phyloP scores from a whole-genome alignment of 768 basidiomycete genomes.

The Rhodosporidiobolus sp. region DNA sequence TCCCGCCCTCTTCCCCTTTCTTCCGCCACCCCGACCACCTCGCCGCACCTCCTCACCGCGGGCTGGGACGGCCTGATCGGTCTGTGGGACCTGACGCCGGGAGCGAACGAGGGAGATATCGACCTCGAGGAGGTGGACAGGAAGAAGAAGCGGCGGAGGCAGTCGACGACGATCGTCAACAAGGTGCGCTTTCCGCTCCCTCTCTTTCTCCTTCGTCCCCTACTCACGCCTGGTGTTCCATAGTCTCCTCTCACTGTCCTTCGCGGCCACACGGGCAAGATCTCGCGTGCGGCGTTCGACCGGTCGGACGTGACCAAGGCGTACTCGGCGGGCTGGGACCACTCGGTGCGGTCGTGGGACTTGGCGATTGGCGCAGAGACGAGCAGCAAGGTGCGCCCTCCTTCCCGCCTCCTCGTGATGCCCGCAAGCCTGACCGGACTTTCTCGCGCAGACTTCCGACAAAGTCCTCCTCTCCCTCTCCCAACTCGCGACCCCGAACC shows the following conservation, averaged over 20 bases:
- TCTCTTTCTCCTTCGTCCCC: background rate
- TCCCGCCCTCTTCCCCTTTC: constrained; percentile 44
- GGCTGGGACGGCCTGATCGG: constrained; percentile 87
- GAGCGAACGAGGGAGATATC: constrained; percentile 56
- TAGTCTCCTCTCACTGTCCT: constrained; percentile 67
- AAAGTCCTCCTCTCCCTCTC: constrained; percentile 50
- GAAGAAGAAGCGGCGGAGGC: constrained; percentile 67
- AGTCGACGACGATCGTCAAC: constrained; percentile 56
- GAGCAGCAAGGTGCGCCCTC: constrained; percentile 48
- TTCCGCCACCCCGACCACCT: constrained; percentile 47
- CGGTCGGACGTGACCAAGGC: constrained; percentile 51
- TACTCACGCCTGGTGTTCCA: background rate
- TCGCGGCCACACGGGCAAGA: constrained; percentile 76
- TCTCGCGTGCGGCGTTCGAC: constrained; percentile 67
- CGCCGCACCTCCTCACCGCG: constrained; percentile 67
- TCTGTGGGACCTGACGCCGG: constrained; percentile 73
- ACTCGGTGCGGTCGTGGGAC: constrained; percentile 81
- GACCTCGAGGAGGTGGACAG: constrained; percentile 51
- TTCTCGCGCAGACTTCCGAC: constrained; percentile 40
- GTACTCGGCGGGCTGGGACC: constrained; percentile 78
- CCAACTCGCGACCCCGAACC: constrained; percentile 46
- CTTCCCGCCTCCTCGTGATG: background rate
- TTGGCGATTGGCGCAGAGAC: constrained; percentile 60
- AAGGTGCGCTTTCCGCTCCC: constrained; percentile 48
- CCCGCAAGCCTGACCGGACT: background rate